phyloP scores from a whole-genome alignment of 2,329 filamentous ascomycete genomes.

The Fusarium burgessii region DNA sequence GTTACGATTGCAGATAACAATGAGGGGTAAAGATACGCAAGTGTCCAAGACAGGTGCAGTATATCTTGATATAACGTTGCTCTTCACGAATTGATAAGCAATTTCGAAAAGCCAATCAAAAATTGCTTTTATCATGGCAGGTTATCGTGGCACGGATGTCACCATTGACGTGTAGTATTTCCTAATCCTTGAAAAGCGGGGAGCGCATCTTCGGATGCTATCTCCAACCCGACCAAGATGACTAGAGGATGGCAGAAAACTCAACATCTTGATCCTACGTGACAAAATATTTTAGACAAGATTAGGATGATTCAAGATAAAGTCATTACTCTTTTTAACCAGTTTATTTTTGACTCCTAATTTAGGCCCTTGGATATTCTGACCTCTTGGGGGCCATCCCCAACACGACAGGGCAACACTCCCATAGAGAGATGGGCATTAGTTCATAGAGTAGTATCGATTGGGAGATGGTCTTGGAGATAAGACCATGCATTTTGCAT shows the following conservation, averaged over 20 bases:
- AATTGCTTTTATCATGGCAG: not conserved
- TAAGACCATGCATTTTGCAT: fast-evolving
- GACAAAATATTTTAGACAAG: too few relatives aligned
- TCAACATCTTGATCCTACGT: too few relatives aligned
- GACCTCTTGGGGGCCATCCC: not conserved
- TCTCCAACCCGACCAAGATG: not conserved
- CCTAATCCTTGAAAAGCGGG: constrained; percentile 1
- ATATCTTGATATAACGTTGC: not conserved
- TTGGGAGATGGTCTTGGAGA: not conserved
- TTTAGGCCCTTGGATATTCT: too few relatives aligned
- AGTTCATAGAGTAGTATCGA: fast-evolving
- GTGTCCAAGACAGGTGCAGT: not conserved
- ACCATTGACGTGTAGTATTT: not conserved
- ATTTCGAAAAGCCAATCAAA: not conserved
- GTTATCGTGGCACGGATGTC: not conserved
- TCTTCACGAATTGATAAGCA: not conserved
- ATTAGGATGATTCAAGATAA: too few relatives aligned
- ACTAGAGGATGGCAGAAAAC: too few relatives aligned
- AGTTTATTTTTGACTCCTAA: too few relatives aligned
- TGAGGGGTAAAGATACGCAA: constrained; percentile 3
- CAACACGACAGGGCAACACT: not conserved
- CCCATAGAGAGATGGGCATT: not conserved
- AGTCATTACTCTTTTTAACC: too few relatives aligned
- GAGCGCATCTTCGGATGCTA: not conserved
- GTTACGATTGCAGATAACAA: not conserved